Percentiles rank a stretch among this genome's conserved stretches.
phyloP scores from a whole-genome alignment of 2,329 filamentous ascomycete genomes.

The Alternaria infectoria region DNA sequence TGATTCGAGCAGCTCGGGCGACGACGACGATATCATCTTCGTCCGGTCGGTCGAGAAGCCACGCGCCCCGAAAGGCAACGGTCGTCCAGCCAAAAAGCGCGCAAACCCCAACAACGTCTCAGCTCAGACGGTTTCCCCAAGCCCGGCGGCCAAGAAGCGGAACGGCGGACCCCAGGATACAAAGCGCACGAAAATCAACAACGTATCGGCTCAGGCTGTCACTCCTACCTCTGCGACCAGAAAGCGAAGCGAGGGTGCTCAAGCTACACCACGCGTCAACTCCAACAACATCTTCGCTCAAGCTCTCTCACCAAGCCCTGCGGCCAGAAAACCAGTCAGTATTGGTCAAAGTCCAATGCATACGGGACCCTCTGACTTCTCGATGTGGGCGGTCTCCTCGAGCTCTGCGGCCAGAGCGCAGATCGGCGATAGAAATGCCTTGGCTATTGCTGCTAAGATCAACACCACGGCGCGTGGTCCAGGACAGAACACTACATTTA shows the following conservation, averaged over 20 bases:
- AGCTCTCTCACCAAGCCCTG: neutral
- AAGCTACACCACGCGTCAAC: neutral
- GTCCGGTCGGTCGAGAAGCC: neutral
- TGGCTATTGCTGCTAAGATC: neutral
- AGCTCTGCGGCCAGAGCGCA: neutral
- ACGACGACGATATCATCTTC: neutral
- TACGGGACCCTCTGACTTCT: neutral
- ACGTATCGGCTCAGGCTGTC: neutral
- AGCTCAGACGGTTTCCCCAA: neutral
- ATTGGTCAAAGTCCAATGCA: neutral
- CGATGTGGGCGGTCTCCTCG: neutral
- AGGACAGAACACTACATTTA: neutral
- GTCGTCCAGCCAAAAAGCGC: neutral
- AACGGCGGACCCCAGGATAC: neutral
- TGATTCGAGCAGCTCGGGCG: neutral
- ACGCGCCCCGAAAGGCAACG: neutral
- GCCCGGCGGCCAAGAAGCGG: neutral
- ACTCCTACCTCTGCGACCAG: neutral
- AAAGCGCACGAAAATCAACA: neutral
- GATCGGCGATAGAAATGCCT: too few relatives aligned
- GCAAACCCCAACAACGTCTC: neutral
- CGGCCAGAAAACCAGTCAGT: neutral
- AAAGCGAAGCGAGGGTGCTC: neutral
- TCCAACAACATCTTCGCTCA: neutral
- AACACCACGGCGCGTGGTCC: neutral